Evolutionary conservation across 148 eudicot genomes (phyloP), one percentile per base, ranked within the genome.

Genomic region (Arbutus unedo): DNA sequence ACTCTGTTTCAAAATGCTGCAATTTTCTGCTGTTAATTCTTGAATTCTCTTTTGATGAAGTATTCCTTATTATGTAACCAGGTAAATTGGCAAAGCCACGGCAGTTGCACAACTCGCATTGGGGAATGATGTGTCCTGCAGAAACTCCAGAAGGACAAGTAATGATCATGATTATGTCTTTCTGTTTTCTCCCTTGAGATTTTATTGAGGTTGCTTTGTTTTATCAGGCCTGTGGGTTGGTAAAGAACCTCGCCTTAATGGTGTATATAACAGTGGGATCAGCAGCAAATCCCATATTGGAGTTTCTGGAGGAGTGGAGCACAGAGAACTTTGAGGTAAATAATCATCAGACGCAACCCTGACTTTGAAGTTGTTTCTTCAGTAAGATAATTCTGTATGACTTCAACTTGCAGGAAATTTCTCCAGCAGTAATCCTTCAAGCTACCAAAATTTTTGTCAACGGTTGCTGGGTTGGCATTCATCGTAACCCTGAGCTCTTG

Each of bases 111-210:
- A 94, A 93, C 87, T 96, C 98, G 8, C 99, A 96, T 68, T 96
- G 98, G 98, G 98, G 99, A 82, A 96, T 96, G 99, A 96, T 96
- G 97, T 96, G 99, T 85, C 99, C 99, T 77, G 99, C 97, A 77
- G 98, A 96, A 87, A 94, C 99, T 11, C 99, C 99, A 79, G 99
- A 93, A 89, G 98, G 98, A 78, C 98, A 95, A 86, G 92, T 88
- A 11, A 82, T 87, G 14, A 43, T 72, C 0, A 21, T 49, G 14
- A 31, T 11, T 41, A 31, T 31, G 19, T 53, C 8, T 8, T 14
- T 25, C 10, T 53, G 25, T 5, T 67, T 25, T 38, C 7, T 25
- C 45, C 4, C 41, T 64, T 66, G 64, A 8, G 19, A 43, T 6
- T 2, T 50, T 10, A 1, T 55, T 57, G 50, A 47, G 53, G 41